A percentile compares a stretch with the other conserved stretches of the same genome.
Evolutionary conservation across 805 yeast genomes (phyloP).

Genomic region (Komagataella pseudopastoris): DNA sequence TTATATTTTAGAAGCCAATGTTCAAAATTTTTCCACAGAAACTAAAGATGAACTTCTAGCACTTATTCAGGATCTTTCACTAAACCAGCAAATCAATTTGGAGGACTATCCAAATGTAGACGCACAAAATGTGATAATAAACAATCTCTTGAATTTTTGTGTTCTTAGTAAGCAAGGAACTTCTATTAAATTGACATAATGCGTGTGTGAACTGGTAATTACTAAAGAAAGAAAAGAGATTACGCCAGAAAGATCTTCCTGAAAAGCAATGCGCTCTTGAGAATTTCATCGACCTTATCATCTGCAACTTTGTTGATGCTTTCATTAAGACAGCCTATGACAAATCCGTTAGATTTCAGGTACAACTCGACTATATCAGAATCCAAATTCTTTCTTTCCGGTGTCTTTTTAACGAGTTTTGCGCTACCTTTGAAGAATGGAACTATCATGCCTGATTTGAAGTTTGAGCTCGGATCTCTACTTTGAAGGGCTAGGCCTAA

Average conservation of each 20-base stretch:
- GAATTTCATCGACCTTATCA: conserved; percentile 28
- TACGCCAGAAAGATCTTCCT: conserved; percentile 30
- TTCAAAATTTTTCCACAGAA: background rate
- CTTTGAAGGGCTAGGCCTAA: conserved; percentile 33
- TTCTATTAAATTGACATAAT: background rate
- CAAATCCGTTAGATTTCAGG: conserved; percentile 37
- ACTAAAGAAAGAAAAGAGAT: background rate
- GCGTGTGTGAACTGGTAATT: background rate
- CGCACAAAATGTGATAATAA: background rate
- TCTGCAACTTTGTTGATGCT: conserved; percentile 16
- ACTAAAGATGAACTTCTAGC: background rate
- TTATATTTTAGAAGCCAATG: background rate
- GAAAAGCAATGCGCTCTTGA: conserved; percentile 29
- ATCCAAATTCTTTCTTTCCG: conserved; percentile 1
- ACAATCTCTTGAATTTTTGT: background rate
- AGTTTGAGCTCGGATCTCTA: conserved; percentile 11
- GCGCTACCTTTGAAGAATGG: conserved; percentile 33
- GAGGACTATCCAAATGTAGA: background rate
- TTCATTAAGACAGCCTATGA: conserved; percentile 31
- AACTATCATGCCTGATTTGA: conserved; percentile 36
- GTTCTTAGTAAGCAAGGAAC: background rate
- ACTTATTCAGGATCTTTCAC: background rate
- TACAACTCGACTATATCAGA: conserved; percentile 24
- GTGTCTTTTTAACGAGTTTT: conserved; percentile 26
- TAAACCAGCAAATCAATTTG: background rate